Evolutionary conservation across 1,284 basidiomycete species (phyloP).

Genomic region (Naganishia sp.): DNA sequence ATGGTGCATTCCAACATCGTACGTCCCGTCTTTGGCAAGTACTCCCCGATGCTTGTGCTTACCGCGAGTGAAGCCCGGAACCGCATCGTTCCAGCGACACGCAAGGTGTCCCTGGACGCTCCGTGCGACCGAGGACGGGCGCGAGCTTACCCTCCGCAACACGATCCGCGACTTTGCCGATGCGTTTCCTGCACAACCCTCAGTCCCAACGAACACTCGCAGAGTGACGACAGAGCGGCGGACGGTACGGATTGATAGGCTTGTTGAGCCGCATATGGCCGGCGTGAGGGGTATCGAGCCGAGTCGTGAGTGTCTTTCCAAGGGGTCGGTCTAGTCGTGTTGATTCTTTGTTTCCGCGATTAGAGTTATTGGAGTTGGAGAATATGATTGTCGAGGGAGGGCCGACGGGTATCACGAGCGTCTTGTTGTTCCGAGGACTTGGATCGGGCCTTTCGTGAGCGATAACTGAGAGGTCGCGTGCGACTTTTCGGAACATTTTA

Average conservation of each 20-base stretch:
- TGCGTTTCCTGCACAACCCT: background rate
- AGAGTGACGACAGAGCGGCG: conserved; percentile 59
- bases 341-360: conserved; percentile 41
- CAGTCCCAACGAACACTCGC: conserved; percentile 45
- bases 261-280: conserved; percentile 11
- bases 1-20: conserved; percentile 83
- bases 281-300: conserved; percentile 27
- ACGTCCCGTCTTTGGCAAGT: conserved; percentile 42
- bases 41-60: background rate
- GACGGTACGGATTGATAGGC: conserved; percentile 50
- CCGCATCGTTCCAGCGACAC: conserved; percentile 81
- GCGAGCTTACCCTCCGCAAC: conserved; percentile 1
- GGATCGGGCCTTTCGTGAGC: no score
- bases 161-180: background rate
- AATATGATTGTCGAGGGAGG: conserved; percentile 76
- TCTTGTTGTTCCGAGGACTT: conserved; percentile 40
- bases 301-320: conserved; percentile 50
- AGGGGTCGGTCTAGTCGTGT: conserved; percentile 69
- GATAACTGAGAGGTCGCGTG: background rate
- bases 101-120: conserved; percentile 87
- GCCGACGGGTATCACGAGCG: conserved; percentile 59
- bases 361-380: conserved; percentile 69
- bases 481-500: background rate
- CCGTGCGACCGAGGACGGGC: conserved; percentile 20
- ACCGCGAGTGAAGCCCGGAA: conserved; percentile 65